Percentiles rank a stretch among this genome's conserved stretches.
These are phyloP conservation scores for Russula lepida DNA, from an alignment of 768 basidiomycete species.

Conservation along the genomic window DNA sequence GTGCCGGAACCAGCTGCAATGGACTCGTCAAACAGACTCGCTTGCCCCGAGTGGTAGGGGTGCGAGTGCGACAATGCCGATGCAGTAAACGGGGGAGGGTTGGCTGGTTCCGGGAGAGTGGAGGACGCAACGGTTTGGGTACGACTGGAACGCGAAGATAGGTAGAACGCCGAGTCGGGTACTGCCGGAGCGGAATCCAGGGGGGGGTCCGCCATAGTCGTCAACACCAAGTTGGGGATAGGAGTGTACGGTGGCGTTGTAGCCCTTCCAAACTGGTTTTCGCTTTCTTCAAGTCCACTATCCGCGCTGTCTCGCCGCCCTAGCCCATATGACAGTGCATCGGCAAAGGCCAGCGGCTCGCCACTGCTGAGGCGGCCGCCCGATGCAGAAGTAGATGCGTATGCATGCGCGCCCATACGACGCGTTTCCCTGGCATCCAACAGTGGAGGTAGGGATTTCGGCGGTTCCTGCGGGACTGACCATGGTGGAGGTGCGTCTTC, in stretches of 20 bases:
- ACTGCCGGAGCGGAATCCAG: not conserved
- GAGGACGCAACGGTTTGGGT: slow-evolving; percentile 27
- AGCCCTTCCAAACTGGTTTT: slow-evolving; percentile 25
- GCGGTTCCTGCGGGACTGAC: not conserved
- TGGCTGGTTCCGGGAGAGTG: slow-evolving; percentile 21
- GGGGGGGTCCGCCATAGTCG: not conserved
- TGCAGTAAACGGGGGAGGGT: slow-evolving; percentile 25
- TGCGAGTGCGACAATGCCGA: slow-evolving; percentile 8
- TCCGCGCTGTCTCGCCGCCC: slow-evolving; percentile 29
- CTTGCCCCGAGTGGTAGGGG: slow-evolving; percentile 8
- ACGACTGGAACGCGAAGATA: slow-evolving; percentile 17
- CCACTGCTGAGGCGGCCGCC: slow-evolving; percentile 4
- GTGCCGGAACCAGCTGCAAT: slow-evolving; percentile 25
- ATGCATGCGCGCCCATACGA: slow-evolving; percentile 7
- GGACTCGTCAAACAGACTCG: slow-evolving; percentile 5
- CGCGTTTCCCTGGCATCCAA: not conserved
- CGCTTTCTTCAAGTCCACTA: slow-evolving; percentile 43
- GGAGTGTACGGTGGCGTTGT: slow-evolving; percentile 9
- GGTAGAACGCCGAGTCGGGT: not conserved
- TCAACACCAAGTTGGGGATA: not conserved
- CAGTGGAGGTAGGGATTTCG: not conserved
- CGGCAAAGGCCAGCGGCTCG: slow-evolving; percentile 45
- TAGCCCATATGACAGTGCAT: slow-evolving; percentile 47
- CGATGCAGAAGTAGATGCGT: slow-evolving; percentile 16
- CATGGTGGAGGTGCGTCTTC: not conserved